Evolutionary conservation across 768 basidiomycete species (phyloP).

Genomic region (Suillus variegatus): DNA sequence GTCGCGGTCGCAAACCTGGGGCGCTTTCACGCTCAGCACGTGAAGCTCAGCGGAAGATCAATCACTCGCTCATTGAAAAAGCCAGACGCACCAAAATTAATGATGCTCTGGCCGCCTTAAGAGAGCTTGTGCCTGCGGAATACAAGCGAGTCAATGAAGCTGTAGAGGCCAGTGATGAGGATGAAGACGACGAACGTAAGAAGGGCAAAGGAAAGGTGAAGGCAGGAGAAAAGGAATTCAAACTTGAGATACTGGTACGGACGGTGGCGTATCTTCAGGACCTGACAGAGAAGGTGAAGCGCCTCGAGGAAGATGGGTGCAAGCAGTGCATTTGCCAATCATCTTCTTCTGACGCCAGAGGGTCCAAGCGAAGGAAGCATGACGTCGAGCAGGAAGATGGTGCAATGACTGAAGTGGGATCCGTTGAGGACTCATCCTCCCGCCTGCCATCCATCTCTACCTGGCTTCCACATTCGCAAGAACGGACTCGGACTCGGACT

Average conservation of each 20-base stretch:
- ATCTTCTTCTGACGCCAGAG: slow-evolving; percentile 12
- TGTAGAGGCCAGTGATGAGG: slow-evolving; percentile 36
- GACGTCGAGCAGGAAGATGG: neutral
- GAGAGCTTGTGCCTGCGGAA: slow-evolving; percentile 71
- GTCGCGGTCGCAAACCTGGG: slow-evolving; percentile 73
- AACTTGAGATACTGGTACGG: slow-evolving; percentile 84
- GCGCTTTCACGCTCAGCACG: slow-evolving; percentile 73
- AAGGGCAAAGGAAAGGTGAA: slow-evolving; percentile 33
- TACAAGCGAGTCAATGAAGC: slow-evolving; percentile 37
- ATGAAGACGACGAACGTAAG: slow-evolving; percentile 32
- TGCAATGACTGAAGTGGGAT: neutral
- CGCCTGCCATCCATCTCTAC: slow-evolving; percentile 70
- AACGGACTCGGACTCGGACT: slow-evolving; percentile 17
- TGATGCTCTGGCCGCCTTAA: slow-evolving; percentile 77
- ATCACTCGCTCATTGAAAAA: slow-evolving; percentile 95
- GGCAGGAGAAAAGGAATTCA: slow-evolving; percentile 83
- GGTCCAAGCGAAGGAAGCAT: neutral
- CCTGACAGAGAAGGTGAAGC: slow-evolving; percentile 55
- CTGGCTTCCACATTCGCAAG: slow-evolving; percentile 50
- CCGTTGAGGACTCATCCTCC: slow-evolving; percentile 12
- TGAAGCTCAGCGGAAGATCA: slow-evolving; percentile 87
- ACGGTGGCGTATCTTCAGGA: slow-evolving; percentile 80
- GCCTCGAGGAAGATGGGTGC: slow-evolving; percentile 39
- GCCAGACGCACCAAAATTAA: slow-evolving; percentile 95
- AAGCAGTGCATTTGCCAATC: slow-evolving; percentile 15